Percentiles rank a stretch among this genome's conserved stretches.
These are phyloP conservation scores for Pseudohalonectria lignicola DNA, from an alignment of 2,329 filamentous ascomycete genomes.

Conservation along the genomic window DNA sequence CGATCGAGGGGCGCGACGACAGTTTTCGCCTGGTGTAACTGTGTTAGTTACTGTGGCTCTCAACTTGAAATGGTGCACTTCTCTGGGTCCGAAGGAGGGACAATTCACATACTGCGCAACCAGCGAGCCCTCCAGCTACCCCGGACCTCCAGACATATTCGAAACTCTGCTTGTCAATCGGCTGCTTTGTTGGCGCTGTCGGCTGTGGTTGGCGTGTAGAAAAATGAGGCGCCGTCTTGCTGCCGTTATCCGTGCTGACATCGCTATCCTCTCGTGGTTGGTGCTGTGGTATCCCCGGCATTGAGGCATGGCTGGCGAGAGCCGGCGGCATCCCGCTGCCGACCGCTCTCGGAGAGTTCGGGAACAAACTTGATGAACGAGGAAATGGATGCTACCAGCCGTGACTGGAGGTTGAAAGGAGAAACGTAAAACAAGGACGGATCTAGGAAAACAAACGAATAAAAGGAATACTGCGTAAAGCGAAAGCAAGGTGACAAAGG, in stretches of 20 bases:
- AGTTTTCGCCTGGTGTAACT: constrained; percentile 71
- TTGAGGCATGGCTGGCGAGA: constrained; percentile 45
- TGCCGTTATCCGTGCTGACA: no score
- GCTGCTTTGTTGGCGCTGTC: constrained; percentile 33
- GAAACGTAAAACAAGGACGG: no score
- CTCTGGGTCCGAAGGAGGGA: no score
- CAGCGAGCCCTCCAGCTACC: constrained; percentile 79
- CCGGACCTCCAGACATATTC: constrained; percentile 80
- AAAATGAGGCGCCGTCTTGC: constrained; percentile 20
- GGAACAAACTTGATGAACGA: no score
- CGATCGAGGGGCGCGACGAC: constrained; percentile 91
- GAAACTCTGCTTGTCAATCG: constrained; percentile 58
- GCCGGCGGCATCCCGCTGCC: constrained; percentile 41
- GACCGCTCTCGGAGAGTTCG: no score
- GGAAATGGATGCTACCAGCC: no score
- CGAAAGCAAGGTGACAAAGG: no score
- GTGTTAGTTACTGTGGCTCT: no score
- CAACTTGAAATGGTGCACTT: no score
- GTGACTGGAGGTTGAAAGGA: no score
- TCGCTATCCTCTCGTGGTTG: constrained; percentile 25
- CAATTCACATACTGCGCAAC: constrained; percentile 80
- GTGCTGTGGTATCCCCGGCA: constrained; percentile 37
- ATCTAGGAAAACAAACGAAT: no score
- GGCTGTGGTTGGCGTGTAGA: constrained; percentile 28
- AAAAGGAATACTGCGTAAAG: no score